Percentiles rank a stretch among this genome's conserved stretches.
These are phyloP conservation scores for Dictyostelium firmibasis DNA, from an alignment of 78 protist genomes.

Conservation along the genomic window DNA sequence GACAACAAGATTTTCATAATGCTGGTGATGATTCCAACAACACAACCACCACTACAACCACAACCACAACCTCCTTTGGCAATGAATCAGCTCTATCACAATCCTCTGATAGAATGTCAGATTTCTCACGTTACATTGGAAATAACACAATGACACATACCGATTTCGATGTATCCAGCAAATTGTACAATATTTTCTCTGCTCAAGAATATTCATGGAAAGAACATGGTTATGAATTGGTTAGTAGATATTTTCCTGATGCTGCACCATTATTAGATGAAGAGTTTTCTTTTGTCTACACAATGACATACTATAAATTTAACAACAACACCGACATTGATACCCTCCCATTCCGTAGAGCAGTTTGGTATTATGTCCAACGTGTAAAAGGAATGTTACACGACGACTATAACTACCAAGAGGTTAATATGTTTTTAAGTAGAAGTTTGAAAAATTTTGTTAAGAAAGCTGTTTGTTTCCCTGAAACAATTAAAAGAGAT, in stretches of 20 bases:
- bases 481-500: conserved; percentile 60
- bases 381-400: conserved; percentile 86
- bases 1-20: conserved; percentile 71
- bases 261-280: conserved; percentile 83
- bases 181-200: conserved; percentile 45
- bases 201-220: conserved; percentile 85
- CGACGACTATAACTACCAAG: conserved; percentile 87
- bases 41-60: conserved; percentile 8
- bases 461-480: conserved; percentile 85
- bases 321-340: conserved; percentile 73
- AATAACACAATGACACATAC: conserved; percentile 24
- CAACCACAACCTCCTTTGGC: neutral
- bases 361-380: conserved; percentile 89
- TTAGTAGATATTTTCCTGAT: conserved; percentile 73
- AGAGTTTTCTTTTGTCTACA: conserved; percentile 78
- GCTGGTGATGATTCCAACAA: conserved; percentile 54
- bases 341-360: conserved; percentile 85
- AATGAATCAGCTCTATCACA: neutral
- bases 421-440: conserved; percentile 83
- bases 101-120: neutral
- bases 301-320: conserved; percentile 82
- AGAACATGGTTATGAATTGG: conserved; percentile 84
- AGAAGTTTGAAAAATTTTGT: conserved; percentile 77
- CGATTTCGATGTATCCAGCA: conserved; percentile 71
- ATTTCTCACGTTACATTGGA: conserved; percentile 48